phyloP scores from a whole-genome alignment of 2,329 filamentous ascomycete genomes.

The Metarhizium brunneum region DNA sequence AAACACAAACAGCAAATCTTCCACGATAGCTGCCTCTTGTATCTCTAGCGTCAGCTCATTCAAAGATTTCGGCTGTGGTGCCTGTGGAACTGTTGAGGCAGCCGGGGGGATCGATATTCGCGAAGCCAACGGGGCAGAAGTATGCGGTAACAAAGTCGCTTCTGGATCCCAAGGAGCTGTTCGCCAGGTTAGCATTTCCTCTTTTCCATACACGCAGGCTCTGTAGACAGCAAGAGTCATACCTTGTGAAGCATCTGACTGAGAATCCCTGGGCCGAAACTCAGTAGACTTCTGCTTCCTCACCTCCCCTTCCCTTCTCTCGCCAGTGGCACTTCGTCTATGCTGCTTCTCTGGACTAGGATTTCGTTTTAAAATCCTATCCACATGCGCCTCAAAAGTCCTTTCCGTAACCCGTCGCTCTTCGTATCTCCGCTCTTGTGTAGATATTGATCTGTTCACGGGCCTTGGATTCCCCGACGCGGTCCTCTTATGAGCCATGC shows the following conservation, averaged over 20 bases:
- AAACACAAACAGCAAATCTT: slow-evolving; percentile 88
- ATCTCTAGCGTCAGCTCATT: slow-evolving; percentile 64
- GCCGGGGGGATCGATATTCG: slow-evolving; percentile 58
- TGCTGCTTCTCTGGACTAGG: slow-evolving; percentile 51
- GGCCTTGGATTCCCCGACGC: slow-evolving; percentile 48
- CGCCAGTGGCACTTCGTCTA: slow-evolving; percentile 27
- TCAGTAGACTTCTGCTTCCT: slow-evolving; percentile 35
- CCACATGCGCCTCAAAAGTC: slow-evolving; percentile 49
- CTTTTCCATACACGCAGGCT: background rate
- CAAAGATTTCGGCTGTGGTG: slow-evolving; percentile 62
- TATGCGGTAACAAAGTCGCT: slow-evolving; percentile 60
- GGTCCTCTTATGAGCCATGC: slow-evolving; percentile 44
- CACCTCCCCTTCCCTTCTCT: slow-evolving; percentile 28
- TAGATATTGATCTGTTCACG: slow-evolving; percentile 28
- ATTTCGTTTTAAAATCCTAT: slow-evolving; percentile 50
- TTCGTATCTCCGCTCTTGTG: slow-evolving; percentile 34
- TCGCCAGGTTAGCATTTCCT: background rate
- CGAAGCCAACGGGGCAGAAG: slow-evolving; percentile 62
- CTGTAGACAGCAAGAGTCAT: slow-evolving; percentile 13
- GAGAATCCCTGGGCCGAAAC: slow-evolving; percentile 32
- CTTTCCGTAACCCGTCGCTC: slow-evolving; percentile 47
- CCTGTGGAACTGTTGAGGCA: slow-evolving; percentile 62
- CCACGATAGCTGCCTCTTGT: slow-evolving; percentile 80
- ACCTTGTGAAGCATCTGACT: slow-evolving; percentile 41
- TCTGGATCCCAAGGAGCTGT: slow-evolving; percentile 66